Evolutionary conservation across 2,329 filamentous ascomycete genomes (phyloP).

Genomic region (Fusarium sp.): DNA sequence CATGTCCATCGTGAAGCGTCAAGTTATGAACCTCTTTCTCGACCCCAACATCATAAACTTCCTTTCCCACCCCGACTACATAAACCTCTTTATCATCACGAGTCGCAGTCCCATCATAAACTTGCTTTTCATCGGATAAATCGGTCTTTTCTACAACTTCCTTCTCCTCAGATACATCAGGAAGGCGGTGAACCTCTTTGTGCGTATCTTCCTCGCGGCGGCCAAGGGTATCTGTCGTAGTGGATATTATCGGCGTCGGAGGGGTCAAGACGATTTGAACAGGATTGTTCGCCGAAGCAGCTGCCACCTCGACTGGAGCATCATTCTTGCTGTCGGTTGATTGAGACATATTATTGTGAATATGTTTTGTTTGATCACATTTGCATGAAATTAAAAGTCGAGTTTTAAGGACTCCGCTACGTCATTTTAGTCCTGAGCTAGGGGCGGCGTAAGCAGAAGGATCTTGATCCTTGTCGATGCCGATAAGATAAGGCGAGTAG

Average conservation of each 20-base stretch:
- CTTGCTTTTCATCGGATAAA: slow-evolving; percentile 14
- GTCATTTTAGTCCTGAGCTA: not conserved
- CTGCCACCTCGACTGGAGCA: not conserved
- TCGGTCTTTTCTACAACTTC: slow-evolving; percentile 7
- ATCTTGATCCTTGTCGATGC: not conserved
- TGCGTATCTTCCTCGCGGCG: slow-evolving; percentile 16
- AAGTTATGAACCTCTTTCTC: slow-evolving; percentile 2
- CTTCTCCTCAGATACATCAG: slow-evolving; percentile 29
- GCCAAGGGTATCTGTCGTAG: not conserved
- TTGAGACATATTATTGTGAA: not conserved
- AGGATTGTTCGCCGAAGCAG: not conserved
- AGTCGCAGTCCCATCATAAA: not conserved
- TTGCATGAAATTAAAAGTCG: not conserved
- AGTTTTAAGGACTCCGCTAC: not conserved
- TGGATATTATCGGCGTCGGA: slow-evolving; percentile 25
- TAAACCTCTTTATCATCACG: slow-evolving; percentile 24
- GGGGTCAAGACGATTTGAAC: slow-evolving; percentile 38
- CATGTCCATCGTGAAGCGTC: slow-evolving; percentile 8
- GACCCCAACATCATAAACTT: not conserved
- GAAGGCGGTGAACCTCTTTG: slow-evolving; percentile 20
- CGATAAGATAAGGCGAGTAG: not conserved
- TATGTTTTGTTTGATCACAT: not conserved
- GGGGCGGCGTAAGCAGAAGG: not conserved
- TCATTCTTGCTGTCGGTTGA: not conserved
- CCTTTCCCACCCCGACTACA: not conserved